Percentiles rank a stretch among this genome's conserved stretches.
These are phyloP conservation scores for Globisporangium camurandrum DNA, from an alignment of 352 stramenopile species.

Conservation along the genomic window DNA sequence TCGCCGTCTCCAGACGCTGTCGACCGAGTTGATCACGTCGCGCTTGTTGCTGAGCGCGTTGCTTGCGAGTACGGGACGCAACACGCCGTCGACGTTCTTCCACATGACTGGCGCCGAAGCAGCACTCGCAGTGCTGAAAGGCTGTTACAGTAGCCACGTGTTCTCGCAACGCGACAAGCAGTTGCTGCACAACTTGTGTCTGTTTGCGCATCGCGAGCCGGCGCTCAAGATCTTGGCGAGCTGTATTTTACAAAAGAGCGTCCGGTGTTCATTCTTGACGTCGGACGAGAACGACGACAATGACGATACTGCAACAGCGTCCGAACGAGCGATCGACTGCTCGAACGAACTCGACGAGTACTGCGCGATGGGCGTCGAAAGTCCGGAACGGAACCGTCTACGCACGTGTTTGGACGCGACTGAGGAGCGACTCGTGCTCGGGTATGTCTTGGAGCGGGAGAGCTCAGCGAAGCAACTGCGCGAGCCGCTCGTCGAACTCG, in stretches of 20 bases:
- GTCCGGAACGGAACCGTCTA: conserved; percentile 15
- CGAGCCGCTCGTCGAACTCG: conserved; percentile 4
- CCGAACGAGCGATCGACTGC: neutral
- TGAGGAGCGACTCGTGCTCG: conserved; percentile 17
- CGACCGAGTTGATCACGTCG: conserved; percentile 25
- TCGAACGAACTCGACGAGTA: conserved; percentile 18
- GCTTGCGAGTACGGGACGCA: conserved; percentile 19
- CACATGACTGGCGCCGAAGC: conserved; percentile 43
- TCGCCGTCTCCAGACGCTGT: conserved; percentile 21
- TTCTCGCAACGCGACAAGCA: conserved; percentile 20
- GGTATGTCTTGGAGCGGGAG: neutral
- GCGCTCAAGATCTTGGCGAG: conserved; percentile 27
- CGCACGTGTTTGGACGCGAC: conserved; percentile 12
- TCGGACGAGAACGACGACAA: conserved; percentile 6
- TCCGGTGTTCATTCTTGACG: conserved; percentile 28
- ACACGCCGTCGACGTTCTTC: conserved; percentile 22
- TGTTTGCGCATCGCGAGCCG: conserved; percentile 31
- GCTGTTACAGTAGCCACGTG: conserved; percentile 25
- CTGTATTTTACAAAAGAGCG: conserved; percentile 17
- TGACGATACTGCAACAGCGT: no score
- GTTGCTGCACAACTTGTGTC: conserved; percentile 17
- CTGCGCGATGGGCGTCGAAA: conserved; percentile 4
- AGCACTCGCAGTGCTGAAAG: conserved; percentile 29
- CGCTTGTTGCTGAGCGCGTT: conserved; percentile 35
- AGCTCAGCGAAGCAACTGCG: neutral